Evolutionary conservation across 495 filamentous ascomycete species (phyloP).

Genomic region (Lasiosphaeria miniovina): DNA sequence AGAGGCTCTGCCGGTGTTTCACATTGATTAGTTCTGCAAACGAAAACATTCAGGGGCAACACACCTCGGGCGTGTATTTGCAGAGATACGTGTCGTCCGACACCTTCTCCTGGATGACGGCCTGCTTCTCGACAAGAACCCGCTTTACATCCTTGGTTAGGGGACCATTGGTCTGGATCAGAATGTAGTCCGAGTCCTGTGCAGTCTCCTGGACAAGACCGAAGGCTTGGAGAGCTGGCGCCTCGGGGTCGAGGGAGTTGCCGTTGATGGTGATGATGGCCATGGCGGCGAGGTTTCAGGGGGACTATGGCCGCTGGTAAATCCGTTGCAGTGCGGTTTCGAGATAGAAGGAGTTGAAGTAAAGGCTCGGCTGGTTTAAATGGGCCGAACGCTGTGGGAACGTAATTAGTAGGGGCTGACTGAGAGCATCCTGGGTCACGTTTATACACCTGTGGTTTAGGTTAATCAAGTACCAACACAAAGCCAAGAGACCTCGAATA

Average conservation of each 20-base stretch:
- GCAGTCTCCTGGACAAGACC: conserved; percentile 4
- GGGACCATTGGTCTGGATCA: conserved; percentile 1
- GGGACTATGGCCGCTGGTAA: no score
- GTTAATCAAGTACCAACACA: no score
- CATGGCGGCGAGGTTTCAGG: not conserved
- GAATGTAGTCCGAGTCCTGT: conserved; percentile 3
- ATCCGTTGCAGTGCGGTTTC: no score
- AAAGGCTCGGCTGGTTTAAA: no score
- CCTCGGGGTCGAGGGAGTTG: conserved; percentile 2
- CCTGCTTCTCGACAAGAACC: not conserved
- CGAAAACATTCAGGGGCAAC: not conserved
- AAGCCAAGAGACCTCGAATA: no score
- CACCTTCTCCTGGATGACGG: conserved; percentile 4
- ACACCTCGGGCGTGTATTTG: conserved; percentile 1
- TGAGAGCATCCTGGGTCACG: no score
- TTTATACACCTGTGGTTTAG: no score
- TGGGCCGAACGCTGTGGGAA: no score
- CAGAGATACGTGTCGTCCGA: conserved; percentile 3
- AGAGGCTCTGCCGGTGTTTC: not conserved
- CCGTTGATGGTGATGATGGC: conserved; percentile 3
- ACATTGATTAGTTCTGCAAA: not conserved
- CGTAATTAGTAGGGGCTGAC: no score
- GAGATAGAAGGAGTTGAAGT: no score
- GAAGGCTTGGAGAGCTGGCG: not conserved
- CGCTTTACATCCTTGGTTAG: not conserved